phyloP scores from a whole-genome alignment of 352 stramenopile species.

The Phytophthora ohioensis region DNA sequence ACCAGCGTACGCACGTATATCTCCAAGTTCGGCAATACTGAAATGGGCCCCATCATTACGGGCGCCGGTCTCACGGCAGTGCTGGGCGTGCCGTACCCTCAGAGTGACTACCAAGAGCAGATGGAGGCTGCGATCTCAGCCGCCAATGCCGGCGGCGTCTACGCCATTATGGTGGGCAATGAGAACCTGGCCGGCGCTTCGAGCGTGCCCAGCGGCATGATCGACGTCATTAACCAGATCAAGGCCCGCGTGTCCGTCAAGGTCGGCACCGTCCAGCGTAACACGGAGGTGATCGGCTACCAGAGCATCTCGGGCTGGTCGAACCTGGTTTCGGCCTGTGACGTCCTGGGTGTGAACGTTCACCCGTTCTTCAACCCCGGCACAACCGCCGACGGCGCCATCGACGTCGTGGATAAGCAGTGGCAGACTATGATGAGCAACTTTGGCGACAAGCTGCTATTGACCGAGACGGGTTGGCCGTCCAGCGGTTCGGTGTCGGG shows the following conservation, averaged over 20 bases:
- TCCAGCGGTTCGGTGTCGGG: constrained; percentile 40
- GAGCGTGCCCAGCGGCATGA: constrained; percentile 51
- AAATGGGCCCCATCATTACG: constrained; percentile 64
- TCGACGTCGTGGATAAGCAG: constrained; percentile 59
- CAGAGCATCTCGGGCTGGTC: constrained; percentile 42
- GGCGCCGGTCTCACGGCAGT: constrained; percentile 53
- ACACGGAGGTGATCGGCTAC: constrained; percentile 62
- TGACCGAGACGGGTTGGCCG: constrained; percentile 68
- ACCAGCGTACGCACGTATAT: constrained; percentile 77
- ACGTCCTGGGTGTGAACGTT: constrained; percentile 66
- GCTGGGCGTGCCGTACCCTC: constrained; percentile 60
- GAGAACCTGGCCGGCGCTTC: constrained; percentile 57
- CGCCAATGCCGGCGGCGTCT: constrained; percentile 52
- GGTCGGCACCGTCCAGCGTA: constrained; percentile 75
- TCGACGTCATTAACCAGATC: constrained; percentile 60
- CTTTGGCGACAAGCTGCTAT: constrained; percentile 59
- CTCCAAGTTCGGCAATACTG: constrained; percentile 55
- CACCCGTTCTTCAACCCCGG: constrained; percentile 68
- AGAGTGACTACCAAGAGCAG: constrained; percentile 57
- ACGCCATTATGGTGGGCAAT: constrained; percentile 75
- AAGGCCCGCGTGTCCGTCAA: constrained; percentile 61
- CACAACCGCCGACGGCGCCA: constrained; percentile 43
- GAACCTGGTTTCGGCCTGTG: constrained; percentile 49
- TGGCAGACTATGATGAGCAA: constrained; percentile 57
- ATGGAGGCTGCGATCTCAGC: constrained; percentile 50